phyloP scores from a whole-genome alignment of 176 grass and related monocot species.

The Phyllostachys edulis region DNA sequence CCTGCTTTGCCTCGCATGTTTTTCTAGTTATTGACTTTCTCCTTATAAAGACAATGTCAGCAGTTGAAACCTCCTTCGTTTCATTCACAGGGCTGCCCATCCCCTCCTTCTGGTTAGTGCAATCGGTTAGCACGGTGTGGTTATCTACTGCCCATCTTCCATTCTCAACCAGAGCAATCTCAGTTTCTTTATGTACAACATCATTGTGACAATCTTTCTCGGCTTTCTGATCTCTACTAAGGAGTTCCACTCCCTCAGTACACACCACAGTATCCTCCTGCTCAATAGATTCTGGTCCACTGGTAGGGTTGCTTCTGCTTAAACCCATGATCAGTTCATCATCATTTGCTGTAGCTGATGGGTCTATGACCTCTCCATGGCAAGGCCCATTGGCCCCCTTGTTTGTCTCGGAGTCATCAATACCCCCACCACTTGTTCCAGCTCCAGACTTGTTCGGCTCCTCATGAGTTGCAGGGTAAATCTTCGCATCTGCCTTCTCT shows the following conservation, averaged over 20 bases:
- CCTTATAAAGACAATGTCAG: conserved; percentile 50
- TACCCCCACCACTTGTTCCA: background rate
- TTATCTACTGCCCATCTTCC: conserved; percentile 31
- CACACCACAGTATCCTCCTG: conserved; percentile 29
- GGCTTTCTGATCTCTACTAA: conserved; percentile 30
- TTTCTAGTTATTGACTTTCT: conserved; percentile 43
- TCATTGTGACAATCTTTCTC: conserved; percentile 21
- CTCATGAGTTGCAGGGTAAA: conserved; percentile 4
- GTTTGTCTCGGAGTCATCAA: conserved; percentile 29
- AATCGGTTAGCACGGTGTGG: conserved; percentile 16
- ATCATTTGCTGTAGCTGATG: conserved; percentile 28
- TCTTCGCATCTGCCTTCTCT: conserved; percentile 19
- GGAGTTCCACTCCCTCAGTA: conserved; percentile 31
- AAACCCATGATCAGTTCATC: background rate
- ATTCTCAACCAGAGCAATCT: conserved; percentile 26
- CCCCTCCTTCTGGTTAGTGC: conserved; percentile 23
- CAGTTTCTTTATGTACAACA: conserved; percentile 11
- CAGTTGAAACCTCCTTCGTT: conserved; percentile 35
- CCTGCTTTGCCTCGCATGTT: conserved; percentile 24
- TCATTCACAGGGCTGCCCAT: conserved; percentile 5
- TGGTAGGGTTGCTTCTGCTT: conserved; percentile 24
- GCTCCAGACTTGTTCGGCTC: conserved; percentile 10
- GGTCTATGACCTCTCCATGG: conserved; percentile 50
- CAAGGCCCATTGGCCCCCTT: background rate
- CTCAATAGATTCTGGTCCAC: conserved; percentile 25